Evolutionary conservation across 257 asterid genomes (phyloP), one percentile per base, ranked within the genome.

Genomic region (Cynanchum wilfordii): DNA sequence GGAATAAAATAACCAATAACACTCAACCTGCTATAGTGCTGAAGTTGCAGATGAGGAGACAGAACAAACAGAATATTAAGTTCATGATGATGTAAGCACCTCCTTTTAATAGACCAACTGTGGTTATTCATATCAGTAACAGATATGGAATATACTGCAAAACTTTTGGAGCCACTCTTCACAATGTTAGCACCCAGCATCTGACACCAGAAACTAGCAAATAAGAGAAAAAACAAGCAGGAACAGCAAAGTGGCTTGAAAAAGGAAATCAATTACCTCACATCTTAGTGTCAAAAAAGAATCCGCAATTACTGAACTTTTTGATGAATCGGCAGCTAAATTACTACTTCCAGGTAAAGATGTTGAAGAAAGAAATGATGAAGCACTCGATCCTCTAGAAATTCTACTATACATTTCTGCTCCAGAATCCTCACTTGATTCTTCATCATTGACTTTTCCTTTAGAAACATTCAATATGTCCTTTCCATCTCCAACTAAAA

Each of bases 21-120:
- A 73, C 12, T 57, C 27, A 57, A 24, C n/a, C 13, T n/a, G 59
- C 36, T 25, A 36, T 12, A 33, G 10, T 33, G 30, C 24, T 9
- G 49, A 51, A 27, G 50, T n/a, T 13, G 45, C 68, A 66, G 25
- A 44, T 72, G 17, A 71, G 66, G 17, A 71, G 54, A 49, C 33
- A 67, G 9, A 6, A 20, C 66, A 68, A 25, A 68, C 10, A 19
- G 51, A 36, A 27, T 24, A 75, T 50, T 66, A 76, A 67, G 65
- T 69, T 24, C 13, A 52, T 22, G 79, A 67, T 58, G 49, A 80
- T 73, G 55, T 51, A 25, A 42, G 77, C 74, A 95, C 99, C 97
- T 95, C 88, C 99, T 88, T 86, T 95, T 95, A 84, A 95, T 92
- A 24, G 99, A 89, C 99, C 99, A 92, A 79, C 89, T 87, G 79